Percentiles rank a stretch among this genome's conserved stretches.
Evolutionary conservation across 2,329 filamentous ascomycete species (phyloP).

Genomic region (Cadophora luteo-olivacea): DNA sequence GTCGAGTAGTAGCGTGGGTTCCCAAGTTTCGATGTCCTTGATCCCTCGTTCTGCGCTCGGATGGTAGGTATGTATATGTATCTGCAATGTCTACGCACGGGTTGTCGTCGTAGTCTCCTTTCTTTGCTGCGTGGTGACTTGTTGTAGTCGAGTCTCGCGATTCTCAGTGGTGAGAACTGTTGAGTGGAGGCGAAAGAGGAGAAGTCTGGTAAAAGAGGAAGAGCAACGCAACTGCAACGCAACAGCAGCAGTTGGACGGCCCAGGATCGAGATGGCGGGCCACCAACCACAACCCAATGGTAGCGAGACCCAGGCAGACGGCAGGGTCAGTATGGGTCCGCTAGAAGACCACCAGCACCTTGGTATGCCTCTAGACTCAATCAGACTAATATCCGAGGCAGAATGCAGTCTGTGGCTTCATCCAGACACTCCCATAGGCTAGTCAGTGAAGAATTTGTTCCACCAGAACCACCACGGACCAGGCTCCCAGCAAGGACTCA

Average conservation of each 20-base stretch:
- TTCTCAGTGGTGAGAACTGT: background rate
- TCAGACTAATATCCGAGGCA: constrained; percentile 1
- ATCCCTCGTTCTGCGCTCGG: constrained; percentile 12
- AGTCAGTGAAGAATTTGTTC: background rate
- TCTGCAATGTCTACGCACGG: background rate
- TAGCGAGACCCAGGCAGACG: constrained; percentile 10
- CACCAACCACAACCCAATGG: background rate
- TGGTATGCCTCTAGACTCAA: constrained; percentile 5
- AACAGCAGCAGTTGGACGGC: background rate
- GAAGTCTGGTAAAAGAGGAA: constrained; percentile 7
- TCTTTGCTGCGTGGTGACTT: background rate
- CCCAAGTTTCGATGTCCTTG: constrained; percentile 5
- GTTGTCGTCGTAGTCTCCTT: background rate
- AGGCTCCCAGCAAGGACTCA: background rate
- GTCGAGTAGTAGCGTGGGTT: constrained; percentile 17
- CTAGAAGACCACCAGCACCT: constrained; percentile 1
- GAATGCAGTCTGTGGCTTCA: constrained; percentile 7
- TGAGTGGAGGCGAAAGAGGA: constrained; percentile 6
- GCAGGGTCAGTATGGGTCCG: constrained; percentile 11
- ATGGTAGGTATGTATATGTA: background rate
- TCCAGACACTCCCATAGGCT: background rate
- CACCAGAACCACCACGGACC: constrained; percentile 1
- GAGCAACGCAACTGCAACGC: background rate
- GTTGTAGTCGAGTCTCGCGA: background rate
- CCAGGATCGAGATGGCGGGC: constrained; percentile 12